Conservation (phyloP, 257 asterid genomes). For the Solanum medicagineum region DNA sequence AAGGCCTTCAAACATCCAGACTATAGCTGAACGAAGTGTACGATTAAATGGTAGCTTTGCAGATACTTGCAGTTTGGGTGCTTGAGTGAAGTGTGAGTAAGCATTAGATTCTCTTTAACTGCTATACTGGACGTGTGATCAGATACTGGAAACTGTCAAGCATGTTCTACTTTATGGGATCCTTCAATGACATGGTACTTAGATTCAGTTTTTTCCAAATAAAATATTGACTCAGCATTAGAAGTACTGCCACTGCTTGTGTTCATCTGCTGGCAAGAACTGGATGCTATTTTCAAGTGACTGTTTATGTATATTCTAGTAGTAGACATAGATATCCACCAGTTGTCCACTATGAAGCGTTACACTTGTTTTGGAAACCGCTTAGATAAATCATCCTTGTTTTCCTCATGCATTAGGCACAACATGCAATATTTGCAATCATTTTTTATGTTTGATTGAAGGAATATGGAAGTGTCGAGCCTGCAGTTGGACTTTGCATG, state of each 20-base stretch:
- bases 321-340: background rate
- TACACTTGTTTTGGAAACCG: background rate
- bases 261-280: background rate
- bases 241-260: background rate
- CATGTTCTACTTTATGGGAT: background rate
- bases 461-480: constrained; percentile 90
- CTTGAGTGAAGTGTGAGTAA: background rate
- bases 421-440: constrained; percentile 28
- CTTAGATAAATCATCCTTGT: background rate
- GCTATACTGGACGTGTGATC: background rate
- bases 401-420: constrained; percentile 5
- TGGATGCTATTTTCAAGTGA: background rate
- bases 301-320: background rate
- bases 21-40: background rate
- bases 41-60: background rate
- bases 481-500: constrained; percentile 72
- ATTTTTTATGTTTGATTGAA: constrained; percentile 44
- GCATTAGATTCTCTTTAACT: background rate
- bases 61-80: background rate
- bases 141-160: background rate
- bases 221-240: background rate
- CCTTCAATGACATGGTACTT: background rate
- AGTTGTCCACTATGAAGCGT: background rate
- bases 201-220: background rate
- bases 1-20: background rate